Evolutionary conservation across 2,329 filamentous ascomycete species (phyloP), one percentile per base, ranked within the genome.

Genomic region (Aspergillus uvarum): DNA sequence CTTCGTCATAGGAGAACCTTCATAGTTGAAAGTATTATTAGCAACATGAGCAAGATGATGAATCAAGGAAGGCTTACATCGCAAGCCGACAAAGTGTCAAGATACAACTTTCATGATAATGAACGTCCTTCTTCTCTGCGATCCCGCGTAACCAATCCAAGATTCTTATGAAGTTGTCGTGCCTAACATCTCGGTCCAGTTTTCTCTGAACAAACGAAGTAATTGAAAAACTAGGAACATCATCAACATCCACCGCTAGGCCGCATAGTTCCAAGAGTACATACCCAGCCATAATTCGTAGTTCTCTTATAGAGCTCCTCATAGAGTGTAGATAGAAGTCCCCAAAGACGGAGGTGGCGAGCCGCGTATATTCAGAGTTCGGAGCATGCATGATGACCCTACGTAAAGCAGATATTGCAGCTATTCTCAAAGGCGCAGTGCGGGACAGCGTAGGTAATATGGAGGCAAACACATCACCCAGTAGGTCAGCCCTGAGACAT

Each of bases 81-180:
- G 91, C 94, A 52, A 96, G 82, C 70, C 92, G 89, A n/a, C 90
- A 89, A 85, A 94, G 92, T 14, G 91, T 89, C 76, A 95, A 81
- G 59, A 98, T 89, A 64, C 91, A 88, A 19, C 91, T 93, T 75
- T 98, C 94, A 54, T 92, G 88, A 49, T 93, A 78, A 61, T 87
- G 82, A 5, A 87, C 76, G 7, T 86, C 81, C 56, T 87, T 85
- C 59, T 87, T 88, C 51, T 91, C 88, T 0, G 89, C 91, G 11
- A 96, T 81, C 4, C 82, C 85, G 63, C 87, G 88, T 10, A 98
- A 79, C 67, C 90, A 85, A 31, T 89, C 85, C 6, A 97, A 80
- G 1, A 86, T 85, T 59, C 86, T 85, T 53, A 88, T 83, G 58
- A 90, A 85, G 67, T 97, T 95, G 57, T 81, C 83, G 38, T 80